Conservation (phyloP, 1,139 yeast species). For the Eremothecium coryli region DNA sequence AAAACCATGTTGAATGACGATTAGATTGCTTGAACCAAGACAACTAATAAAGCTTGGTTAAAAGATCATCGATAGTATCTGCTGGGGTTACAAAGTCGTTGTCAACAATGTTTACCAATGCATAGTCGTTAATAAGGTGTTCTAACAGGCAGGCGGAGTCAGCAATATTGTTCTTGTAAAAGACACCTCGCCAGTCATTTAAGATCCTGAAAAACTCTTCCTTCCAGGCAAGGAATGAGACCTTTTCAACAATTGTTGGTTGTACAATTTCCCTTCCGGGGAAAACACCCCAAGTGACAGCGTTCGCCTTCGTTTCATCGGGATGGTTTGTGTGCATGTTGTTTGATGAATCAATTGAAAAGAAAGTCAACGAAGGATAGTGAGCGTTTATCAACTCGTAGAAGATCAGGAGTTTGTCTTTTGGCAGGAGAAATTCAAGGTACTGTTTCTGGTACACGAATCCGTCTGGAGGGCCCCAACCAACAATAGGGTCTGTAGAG, state of each 20-base stretch:
- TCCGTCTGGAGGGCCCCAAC: slow-evolving; percentile 96
- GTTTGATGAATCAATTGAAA: slow-evolving; percentile 57
- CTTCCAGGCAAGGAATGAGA: slow-evolving; percentile 90
- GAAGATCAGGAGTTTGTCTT: slow-evolving; percentile 37
- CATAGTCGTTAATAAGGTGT: slow-evolving; percentile 48
- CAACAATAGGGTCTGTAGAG: slow-evolving; percentile 64
- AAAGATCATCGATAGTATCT: slow-evolving; percentile 33
- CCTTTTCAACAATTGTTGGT: slow-evolving; percentile 87
- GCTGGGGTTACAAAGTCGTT: slow-evolving; percentile 52
- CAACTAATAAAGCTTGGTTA: slow-evolving; percentile 12
- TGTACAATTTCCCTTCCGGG: slow-evolving; percentile 87
- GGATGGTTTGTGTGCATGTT: slow-evolving; percentile 54
- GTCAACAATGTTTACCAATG: slow-evolving; percentile 81
- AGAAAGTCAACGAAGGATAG: slow-evolving; percentile 57
- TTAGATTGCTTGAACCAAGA: no score
- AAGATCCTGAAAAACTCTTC: slow-evolving; percentile 86
- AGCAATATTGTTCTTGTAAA: slow-evolving; percentile 32
- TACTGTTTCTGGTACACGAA: slow-evolving; percentile 90
- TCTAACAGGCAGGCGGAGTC: slow-evolving; percentile 38
- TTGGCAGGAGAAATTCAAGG: slow-evolving; percentile 72
- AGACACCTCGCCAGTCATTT: slow-evolving; percentile 66
- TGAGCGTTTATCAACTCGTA: slow-evolving; percentile 36
- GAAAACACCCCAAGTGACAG: slow-evolving; percentile 97
- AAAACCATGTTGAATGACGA: no score
- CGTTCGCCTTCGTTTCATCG: slow-evolving; percentile 69